Base-by-base conservation (phyloP, 176 grass and related monocot species). In the Carex pumila region DNA sequence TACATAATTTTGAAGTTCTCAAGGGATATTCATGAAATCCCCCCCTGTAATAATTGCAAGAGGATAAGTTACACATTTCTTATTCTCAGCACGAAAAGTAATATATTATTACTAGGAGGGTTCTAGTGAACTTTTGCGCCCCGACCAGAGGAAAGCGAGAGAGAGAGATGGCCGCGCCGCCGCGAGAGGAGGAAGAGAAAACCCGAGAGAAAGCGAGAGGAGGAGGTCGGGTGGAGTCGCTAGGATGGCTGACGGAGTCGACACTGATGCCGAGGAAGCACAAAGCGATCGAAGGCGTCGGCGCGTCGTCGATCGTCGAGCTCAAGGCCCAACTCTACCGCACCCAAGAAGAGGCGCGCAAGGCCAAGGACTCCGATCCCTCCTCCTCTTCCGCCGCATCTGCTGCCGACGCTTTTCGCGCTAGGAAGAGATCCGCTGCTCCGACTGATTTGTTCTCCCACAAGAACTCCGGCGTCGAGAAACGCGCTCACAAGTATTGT, bases 221-320 rank as follows among this genome's bases (percentile, higher is more conserved):
- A 86, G 85, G 88, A 72, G 82, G 79, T 69, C 73, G 96, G 82
- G 85, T 87, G 90, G 96, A 95, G 59, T 99, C 96, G 54, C 86
- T 95, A 81, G 96, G 96, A 84, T 99, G 96, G 96, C 91, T 99
- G 29, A 95, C 93, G 87, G 96, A 99, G 84, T 99, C 96, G 22
- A 47, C 90, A 43, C 82, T 99, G 86, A 95, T 95, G 96, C 96
- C 96, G 17, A 99, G 93, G 93, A 99, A 99, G 83, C 93, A 92
- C 93, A 95, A 90, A 86, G 88, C 89, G 60, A 99, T 99, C 88
- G 93, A 99, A 82, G 96, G 96, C 21, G 96, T 99, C 31, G 87
- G 96, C 31, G 93, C 96, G 22, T 88, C 89, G 30, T 99, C 96
- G 74, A 95, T 99, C 83, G 87, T 99, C 11, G 91, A 99, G 69